A percentile compares a stretch with the other conserved stretches of the same genome.
phyloP scores from a whole-genome alignment of 1,139 yeast genomes.

The Zygoascus meyerae region DNA sequence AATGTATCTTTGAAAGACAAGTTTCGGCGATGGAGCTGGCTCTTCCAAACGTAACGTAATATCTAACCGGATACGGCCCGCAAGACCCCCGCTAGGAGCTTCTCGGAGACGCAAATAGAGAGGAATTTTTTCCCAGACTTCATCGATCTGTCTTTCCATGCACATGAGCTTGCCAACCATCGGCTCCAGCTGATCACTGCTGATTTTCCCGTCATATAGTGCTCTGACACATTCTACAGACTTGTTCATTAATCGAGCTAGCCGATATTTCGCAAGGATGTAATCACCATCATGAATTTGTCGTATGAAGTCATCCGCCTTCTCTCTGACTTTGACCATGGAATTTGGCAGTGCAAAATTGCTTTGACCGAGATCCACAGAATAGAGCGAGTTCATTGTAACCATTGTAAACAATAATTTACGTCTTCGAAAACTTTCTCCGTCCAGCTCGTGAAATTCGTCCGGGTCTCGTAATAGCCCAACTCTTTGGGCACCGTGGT shows the following conservation, averaged over 20 bases:
- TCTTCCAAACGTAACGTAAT: slow-evolving; percentile 13
- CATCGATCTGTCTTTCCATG: slow-evolving; percentile 12
- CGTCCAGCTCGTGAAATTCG: slow-evolving; percentile 10
- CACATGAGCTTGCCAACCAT: background rate
- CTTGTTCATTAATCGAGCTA: slow-evolving; percentile 10
- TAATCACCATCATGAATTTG: slow-evolving; percentile 14
- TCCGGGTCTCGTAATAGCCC: slow-evolving; percentile 17
- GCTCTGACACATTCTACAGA: slow-evolving; percentile 12
- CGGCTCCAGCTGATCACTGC: background rate
- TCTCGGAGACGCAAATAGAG: background rate
- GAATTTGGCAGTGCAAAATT: slow-evolving; percentile 11
- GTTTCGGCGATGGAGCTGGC: slow-evolving; percentile 13
- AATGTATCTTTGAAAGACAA: slow-evolving; percentile 15
- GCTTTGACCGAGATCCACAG: slow-evolving; percentile 16
- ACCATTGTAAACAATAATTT: slow-evolving; percentile 12
- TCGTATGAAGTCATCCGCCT: slow-evolving; percentile 3
- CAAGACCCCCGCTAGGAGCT: background rate
- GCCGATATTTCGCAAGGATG: slow-evolving; percentile 12
- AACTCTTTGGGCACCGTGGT: slow-evolving; percentile 15
- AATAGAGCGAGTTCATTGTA: slow-evolving; percentile 13
- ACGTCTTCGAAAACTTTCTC: slow-evolving; percentile 7
- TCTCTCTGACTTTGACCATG: slow-evolving; percentile 5
- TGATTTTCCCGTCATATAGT: slow-evolving; percentile 10
- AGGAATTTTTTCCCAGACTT: slow-evolving; percentile 9
- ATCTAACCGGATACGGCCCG: slow-evolving; percentile 12